Evolutionary conservation across 495 filamentous ascomycete species (phyloP), one percentile per base, ranked within the genome.

Genomic region (Annulohypoxylon stygium): DNA sequence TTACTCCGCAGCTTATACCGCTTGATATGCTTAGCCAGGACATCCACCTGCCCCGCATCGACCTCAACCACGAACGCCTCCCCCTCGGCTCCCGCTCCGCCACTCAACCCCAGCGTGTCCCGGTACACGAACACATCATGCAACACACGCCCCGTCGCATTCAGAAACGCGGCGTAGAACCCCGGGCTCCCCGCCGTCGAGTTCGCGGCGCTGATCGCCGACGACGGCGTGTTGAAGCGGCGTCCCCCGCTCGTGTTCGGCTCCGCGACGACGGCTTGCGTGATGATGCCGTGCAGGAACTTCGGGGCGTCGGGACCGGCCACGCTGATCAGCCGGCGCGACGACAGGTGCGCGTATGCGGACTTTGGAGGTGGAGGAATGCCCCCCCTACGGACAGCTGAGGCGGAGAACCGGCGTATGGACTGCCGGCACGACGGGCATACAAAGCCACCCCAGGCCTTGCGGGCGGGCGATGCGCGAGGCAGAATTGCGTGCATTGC

Each of bases 101-200:
- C 61, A 51, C 65, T 26, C 14, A 79, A 64, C 6, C 79, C 67
- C 53, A 81, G 73, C 39, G 84, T 78, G 48, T 86, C 78, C 3
- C 90, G 90, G 83, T 96, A 97, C 33, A 99, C 84, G 82, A 97
- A 97, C 26, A 93, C 92, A 79, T 99, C 96, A 80, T 94, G 88
- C 26, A 98, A 83, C 9, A 98, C 84, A 45, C 93, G 87, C 48
- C 96, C 95, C 71, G 91, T 88, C 18, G 93, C 93, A 72, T 90
- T 97, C 11, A 99, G 87, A 76, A 99, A 97, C 1, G 90, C 92
- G 23, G 88, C 83, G 82, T 97, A 98, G 78, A 89, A 88, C 14
- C 89, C 89, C 66, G 80, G 9, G 57, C 81, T 54, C 0, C 11
- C 16, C 0, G 50, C 58, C 3, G 61, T 37, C 8, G 39, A 48